These are phyloP conservation scores for Blastocystis sp. DNA, from an alignment of 352 stramenopile species.

Conservation along the genomic window DNA sequence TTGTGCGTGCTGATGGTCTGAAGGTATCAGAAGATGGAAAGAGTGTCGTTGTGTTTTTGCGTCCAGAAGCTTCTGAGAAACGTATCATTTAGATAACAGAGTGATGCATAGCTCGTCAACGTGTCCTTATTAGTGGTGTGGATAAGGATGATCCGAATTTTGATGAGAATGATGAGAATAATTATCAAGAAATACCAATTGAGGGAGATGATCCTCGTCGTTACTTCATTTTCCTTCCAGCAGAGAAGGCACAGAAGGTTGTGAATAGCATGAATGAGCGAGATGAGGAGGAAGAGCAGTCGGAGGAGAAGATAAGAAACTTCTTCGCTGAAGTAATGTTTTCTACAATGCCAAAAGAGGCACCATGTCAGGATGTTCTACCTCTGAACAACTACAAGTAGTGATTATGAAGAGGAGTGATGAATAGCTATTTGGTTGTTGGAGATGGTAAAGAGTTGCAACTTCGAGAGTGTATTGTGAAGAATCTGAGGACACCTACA, in stretches of 20 bases:
- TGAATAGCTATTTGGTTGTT: constrained; percentile 55
- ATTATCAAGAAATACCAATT: constrained; percentile 36
- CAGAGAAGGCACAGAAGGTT: constrained; percentile 39
- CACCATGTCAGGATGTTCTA: constrained; percentile 37
- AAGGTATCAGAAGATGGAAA: constrained; percentile 40
- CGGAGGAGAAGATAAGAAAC: neutral
- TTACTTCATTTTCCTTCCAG: constrained; percentile 59
- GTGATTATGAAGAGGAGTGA: neutral
- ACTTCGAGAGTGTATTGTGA: neutral
- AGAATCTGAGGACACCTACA: constrained; percentile 38
- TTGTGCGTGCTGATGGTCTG: constrained; percentile 56
- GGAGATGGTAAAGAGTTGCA: constrained; percentile 46
- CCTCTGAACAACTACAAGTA: constrained; percentile 50
- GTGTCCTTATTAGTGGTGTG: neutral
- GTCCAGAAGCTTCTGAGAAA: constrained; percentile 59
- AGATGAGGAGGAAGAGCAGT: constrained; percentile 25
- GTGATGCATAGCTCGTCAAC: constrained; percentile 5
- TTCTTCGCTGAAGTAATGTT: constrained; percentile 32
- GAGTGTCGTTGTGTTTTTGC: constrained; percentile 52
- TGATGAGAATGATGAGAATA: constrained; percentile 14
- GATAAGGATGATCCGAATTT: constrained; percentile 20
- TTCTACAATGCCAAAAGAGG: constrained; percentile 53
- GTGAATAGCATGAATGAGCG: constrained; percentile 51
- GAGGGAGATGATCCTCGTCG: constrained; percentile 23
- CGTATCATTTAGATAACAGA: neutral